Evolutionary conservation across 345 rosid species (phyloP).

Genomic region (Cardamine chenopodiifolia): DNA sequence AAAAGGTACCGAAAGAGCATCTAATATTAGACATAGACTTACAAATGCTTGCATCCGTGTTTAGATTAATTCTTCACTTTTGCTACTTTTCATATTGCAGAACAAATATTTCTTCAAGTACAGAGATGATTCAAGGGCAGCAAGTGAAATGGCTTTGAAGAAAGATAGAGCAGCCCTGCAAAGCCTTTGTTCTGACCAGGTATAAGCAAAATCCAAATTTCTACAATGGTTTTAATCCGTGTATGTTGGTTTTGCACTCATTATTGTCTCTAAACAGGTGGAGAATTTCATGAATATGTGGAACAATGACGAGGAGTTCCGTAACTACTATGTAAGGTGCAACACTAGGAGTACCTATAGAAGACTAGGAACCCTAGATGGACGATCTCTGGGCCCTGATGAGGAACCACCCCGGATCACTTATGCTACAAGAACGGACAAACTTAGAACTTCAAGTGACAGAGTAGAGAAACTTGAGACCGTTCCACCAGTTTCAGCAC

Average conservation of each 20-base stretch:
- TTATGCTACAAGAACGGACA: conserved; percentile 42
- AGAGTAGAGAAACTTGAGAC: conserved; percentile 40
- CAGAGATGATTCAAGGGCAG: conserved; percentile 60
- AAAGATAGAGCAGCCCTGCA: conserved; percentile 61
- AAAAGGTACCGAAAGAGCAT: conserved; percentile 57
- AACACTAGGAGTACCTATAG: conserved; percentile 62
- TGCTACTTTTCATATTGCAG: conserved; percentile 46
- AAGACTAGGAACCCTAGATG: conserved; percentile 60
- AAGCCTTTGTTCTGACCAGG: conserved; percentile 66
- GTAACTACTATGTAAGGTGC: conserved; percentile 62
- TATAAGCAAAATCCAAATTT: conserved; percentile 40
- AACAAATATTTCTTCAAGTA: conserved; percentile 60
- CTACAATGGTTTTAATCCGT: conserved; percentile 8
- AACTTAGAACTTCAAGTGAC: conserved; percentile 43
- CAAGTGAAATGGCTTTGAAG: conserved; percentile 59
- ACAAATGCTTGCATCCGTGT: conserved; percentile 2
- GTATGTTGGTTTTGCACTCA: conserved; percentile 31
- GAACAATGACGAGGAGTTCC: conserved; percentile 67
- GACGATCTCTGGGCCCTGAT: conserved; percentile 60
- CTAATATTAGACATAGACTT: conserved; percentile 21
- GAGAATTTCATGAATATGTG: conserved; percentile 67
- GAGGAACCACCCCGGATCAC: conserved; percentile 65
- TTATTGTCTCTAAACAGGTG: conserved; percentile 51
- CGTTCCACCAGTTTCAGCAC: conserved; percentile 38
- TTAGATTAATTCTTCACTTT: conserved; percentile 10